Percentiles rank a stretch among this genome's conserved stretches.
phyloP scores from a whole-genome alignment of 495 filamentous ascomycete species.

The Aspergillus heteromorphus region DNA sequence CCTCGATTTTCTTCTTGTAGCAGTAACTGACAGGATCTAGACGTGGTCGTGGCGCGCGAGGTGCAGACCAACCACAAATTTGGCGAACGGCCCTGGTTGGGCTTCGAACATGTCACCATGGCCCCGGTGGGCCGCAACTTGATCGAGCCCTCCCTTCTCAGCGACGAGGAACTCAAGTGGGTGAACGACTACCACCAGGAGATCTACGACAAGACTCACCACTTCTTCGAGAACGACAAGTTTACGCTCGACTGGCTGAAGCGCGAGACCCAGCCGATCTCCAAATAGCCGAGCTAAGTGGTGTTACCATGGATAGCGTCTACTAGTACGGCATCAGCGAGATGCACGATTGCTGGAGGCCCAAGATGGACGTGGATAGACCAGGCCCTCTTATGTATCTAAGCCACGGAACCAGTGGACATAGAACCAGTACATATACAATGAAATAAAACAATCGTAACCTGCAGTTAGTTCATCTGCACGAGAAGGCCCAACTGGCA shows the following conservation, averaged over 20 bases:
- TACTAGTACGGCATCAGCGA: neutral
- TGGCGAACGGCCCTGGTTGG: constrained; percentile 87
- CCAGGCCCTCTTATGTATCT: no score
- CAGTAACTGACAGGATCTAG: constrained; percentile 26
- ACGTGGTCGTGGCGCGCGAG: constrained; percentile 82
- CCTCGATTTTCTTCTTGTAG: neutral
- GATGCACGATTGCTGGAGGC: neutral
- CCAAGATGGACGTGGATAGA: no score
- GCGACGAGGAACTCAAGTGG: constrained; percentile 74
- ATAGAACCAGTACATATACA: no score
- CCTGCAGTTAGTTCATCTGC: no score
- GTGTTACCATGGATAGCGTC: neutral
- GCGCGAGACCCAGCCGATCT: constrained; percentile 66
- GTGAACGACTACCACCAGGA: constrained; percentile 81
- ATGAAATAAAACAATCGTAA: no score
- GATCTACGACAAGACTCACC: constrained; percentile 74
- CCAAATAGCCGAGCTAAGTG: constrained; percentile 22
- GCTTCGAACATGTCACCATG: constrained; percentile 97
- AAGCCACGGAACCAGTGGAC: no score
- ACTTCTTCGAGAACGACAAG: constrained; percentile 69
- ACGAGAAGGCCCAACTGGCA: no score
- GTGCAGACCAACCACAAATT: constrained; percentile 80
- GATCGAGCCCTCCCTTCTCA: constrained; percentile 71
- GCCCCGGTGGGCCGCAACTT: constrained; percentile 88
- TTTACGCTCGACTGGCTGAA: constrained; percentile 73